Evolutionary conservation across 106 monocot species (phyloP).

Genomic region (Gastrodia elata): DNA sequence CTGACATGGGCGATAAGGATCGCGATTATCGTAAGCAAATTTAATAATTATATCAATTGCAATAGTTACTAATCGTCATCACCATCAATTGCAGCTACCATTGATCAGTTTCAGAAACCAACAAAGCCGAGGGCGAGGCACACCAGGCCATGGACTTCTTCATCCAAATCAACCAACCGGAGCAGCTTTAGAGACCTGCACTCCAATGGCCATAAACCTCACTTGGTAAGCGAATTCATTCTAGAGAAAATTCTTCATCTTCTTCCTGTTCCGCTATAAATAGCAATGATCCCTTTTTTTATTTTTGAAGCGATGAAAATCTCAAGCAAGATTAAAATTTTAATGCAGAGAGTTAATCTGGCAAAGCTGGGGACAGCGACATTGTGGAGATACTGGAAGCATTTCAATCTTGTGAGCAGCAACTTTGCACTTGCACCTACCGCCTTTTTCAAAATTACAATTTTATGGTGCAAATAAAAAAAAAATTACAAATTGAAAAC

Average conservation of each 20-base stretch:
- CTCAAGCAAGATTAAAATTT: not conserved
- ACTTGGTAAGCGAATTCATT: conserved; percentile 36
- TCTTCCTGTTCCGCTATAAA: not conserved
- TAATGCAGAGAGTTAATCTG: conserved; percentile 54
- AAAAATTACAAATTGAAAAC: too few relatives aligned
- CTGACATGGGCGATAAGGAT: conserved; percentile 67
- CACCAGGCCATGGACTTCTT: conserved; percentile 54
- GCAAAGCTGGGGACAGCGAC: conserved; percentile 58
- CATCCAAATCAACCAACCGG: conserved; percentile 40
- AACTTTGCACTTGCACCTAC: not conserved
- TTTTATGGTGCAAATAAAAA: too few relatives aligned
- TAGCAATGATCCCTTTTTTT: not conserved
- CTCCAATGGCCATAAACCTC: conserved; percentile 35
- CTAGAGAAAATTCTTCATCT: too few relatives aligned
- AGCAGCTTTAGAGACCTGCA: conserved; percentile 28
- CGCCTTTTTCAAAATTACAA: not conserved
- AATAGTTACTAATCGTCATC: not conserved
- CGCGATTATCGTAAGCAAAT: conserved; percentile 43
- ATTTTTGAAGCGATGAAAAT: not conserved
- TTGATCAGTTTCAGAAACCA: conserved; percentile 65
- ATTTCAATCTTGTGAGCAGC: conserved; percentile 62
- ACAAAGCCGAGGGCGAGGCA: conserved; percentile 64
- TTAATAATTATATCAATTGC: not conserved
- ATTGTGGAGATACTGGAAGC: conserved; percentile 79
- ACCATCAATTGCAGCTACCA: conserved; percentile 33